Evolutionary conservation across 2,329 filamentous ascomycete species (phyloP), one percentile per base, ranked within the genome.

Genomic region (Boeremia lycopersici): DNA sequence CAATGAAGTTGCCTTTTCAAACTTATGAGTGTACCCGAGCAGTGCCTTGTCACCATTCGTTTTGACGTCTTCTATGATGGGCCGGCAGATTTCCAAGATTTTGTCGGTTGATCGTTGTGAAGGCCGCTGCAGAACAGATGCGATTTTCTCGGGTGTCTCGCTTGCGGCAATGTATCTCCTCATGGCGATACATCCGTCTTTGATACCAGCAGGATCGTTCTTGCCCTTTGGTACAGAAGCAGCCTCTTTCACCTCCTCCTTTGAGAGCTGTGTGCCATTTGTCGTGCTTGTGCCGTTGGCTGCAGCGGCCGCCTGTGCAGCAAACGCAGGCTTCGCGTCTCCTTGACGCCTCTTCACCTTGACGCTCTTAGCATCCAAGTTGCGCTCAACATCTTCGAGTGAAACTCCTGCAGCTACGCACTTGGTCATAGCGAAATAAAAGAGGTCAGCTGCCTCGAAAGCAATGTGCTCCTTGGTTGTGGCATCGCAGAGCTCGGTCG

Each of bases 391-490:
- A 71, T 98, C 93, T 57, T 91, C 88, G 31, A 99, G 77, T 52
- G 84, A 89, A 8, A 96, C 93, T 35, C 92, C 95, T 3, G 91
- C 88, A 48, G 89, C 84, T 36, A 96, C 83, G 55, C 92, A 96
- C 76, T 93, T 96, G 19, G 95, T 91, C 51, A 99, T 79, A 7
- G 93, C 91, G 79, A 99, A 99, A 79, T 98, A 99, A 48, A 99
- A 87, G 51, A 99, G 79, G 71, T 99, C 95, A 0, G 95, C 95
- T 8, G 95, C 92, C 76, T 99, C 95, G 60, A 96, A 96, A 2
- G 95, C 91, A 59, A 96, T 85, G 12, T 98, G 90, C 59, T 93
- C 83, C 57, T 90, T 89, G 0, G 86, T 88, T 62, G 86, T 87
- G 13, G 95, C 93, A 61, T 95, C 87, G 70, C 93, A 97, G 36